Percentiles rank a stretch among this genome's conserved stretches.
phyloP scores from a whole-genome alignment of 176 grass and related monocot genomes.

The Pontederia crassipes region DNA sequence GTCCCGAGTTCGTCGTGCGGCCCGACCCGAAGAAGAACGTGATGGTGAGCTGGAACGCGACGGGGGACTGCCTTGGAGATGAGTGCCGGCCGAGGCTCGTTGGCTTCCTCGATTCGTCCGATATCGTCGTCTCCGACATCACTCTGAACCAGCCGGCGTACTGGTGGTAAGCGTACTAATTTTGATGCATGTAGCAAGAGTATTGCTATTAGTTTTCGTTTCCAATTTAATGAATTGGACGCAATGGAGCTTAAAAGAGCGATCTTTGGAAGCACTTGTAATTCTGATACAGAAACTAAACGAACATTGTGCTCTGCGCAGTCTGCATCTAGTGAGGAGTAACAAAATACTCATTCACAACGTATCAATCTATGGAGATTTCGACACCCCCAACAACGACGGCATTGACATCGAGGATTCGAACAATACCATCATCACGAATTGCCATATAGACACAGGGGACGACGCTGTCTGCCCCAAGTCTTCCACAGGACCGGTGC shows the following conservation, averaged over 20 bases:
- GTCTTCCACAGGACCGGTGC: conserved; percentile 46
- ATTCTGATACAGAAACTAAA: not conserved
- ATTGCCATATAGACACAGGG: conserved; percentile 66
- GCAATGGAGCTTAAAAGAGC: no score
- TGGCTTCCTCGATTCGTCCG: conserved; percentile 76
- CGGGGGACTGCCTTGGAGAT: conserved; percentile 55
- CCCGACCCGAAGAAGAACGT: conserved; percentile 68
- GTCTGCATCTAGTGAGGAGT: conserved; percentile 73
- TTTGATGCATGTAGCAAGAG: no score
- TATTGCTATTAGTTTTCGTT: no score
- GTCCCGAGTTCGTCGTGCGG: conserved; percentile 53
- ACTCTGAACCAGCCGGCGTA: conserved; percentile 72
- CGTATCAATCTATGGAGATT: conserved; percentile 69
- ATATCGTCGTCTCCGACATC: conserved; percentile 50
- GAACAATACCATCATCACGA: conserved; percentile 60
- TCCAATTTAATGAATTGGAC: no score
- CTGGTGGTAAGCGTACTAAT: conserved; percentile 58
- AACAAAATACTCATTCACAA: conserved; percentile 48
- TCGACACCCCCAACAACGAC: conserved; percentile 69
- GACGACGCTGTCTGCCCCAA: conserved; percentile 79
- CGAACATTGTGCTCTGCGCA: conserved; percentile 11
- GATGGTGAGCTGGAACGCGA: conserved; percentile 95
- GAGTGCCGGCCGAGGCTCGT: conserved; percentile 81
- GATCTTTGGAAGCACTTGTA: not conserved
- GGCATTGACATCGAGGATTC: conserved; percentile 81